A percentile compares a stretch with the other conserved stretches of the same genome.
These are phyloP conservation scores for Psilocybe tampanensis DNA, from an alignment of 768 basidiomycete genomes.

Conservation along the genomic window DNA sequence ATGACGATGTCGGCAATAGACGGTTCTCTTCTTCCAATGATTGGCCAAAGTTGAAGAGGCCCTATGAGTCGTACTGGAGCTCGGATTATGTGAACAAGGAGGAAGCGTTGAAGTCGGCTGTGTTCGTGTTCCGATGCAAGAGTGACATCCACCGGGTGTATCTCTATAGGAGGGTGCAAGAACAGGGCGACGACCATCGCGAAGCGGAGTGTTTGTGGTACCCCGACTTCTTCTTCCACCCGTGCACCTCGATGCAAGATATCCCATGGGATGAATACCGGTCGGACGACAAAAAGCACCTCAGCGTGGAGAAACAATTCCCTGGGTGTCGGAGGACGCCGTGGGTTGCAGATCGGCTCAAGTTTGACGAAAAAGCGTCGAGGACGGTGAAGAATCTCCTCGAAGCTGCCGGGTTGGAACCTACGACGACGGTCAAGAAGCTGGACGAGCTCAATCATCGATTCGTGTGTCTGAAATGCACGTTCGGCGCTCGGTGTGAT, in stretches of 20 bases:
- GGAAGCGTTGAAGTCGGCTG: constrained; percentile 19
- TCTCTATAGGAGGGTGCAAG: constrained; percentile 5
- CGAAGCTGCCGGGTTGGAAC: constrained; percentile 29
- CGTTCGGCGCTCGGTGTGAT: constrained; percentile 32
- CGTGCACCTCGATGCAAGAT: constrained; percentile 26
- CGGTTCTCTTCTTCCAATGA: not conserved
- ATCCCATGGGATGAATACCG: constrained; percentile 1
- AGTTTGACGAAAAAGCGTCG: constrained; percentile 32
- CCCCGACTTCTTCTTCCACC: constrained; percentile 36
- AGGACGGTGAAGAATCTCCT: constrained; percentile 31
- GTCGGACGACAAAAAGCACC: constrained; percentile 11
- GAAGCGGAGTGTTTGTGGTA: constrained; percentile 30
- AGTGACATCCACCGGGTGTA: constrained; percentile 3
- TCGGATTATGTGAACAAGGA: not conserved
- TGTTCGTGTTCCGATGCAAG: constrained; percentile 31
- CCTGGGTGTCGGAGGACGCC: constrained; percentile 11
- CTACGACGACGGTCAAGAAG: constrained; percentile 19
- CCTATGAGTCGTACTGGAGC: not conserved
- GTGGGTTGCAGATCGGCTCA: constrained; percentile 27
- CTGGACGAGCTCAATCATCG: constrained; percentile 33
- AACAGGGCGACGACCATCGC: constrained; percentile 6
- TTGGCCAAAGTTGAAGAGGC: not conserved
- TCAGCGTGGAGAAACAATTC: constrained; percentile 16
- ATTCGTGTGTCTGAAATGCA: constrained; percentile 38
- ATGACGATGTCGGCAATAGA: no score